These are phyloP conservation scores for Pestalotiopsis sp. DNA, from an alignment of 2,329 filamentous ascomycete species.

Conservation along the genomic window DNA sequence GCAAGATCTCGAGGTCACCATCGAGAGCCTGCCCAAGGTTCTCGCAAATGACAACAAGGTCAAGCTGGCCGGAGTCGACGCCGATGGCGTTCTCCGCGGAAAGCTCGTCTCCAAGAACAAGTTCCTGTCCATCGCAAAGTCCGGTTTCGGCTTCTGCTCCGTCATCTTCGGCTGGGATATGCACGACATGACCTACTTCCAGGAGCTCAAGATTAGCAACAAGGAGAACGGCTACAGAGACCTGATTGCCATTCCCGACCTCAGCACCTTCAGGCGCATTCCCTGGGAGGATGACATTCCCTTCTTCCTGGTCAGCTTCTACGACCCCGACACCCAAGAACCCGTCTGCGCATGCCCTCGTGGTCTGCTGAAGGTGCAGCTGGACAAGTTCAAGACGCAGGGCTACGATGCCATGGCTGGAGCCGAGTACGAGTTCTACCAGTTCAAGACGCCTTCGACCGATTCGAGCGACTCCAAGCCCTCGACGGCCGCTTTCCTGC, in stretches of 20 bases:
- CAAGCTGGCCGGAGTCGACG: slow-evolving; percentile 77
- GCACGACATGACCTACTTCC: slow-evolving; percentile 80
- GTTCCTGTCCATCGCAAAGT: slow-evolving; percentile 73
- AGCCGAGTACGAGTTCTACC: slow-evolving; percentile 77
- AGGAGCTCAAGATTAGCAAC: slow-evolving; percentile 76
- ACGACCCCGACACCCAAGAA: slow-evolving; percentile 66
- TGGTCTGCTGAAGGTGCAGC: slow-evolving; percentile 63
- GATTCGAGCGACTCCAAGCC: slow-evolving; percentile 57
- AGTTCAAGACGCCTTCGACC: slow-evolving; percentile 38
- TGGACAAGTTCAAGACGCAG: slow-evolving; percentile 62
- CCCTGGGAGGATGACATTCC: slow-evolving; percentile 79
- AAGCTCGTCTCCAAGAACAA: slow-evolving; percentile 85
- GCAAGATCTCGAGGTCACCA: slow-evolving; percentile 46
- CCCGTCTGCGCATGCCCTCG: slow-evolving; percentile 73
- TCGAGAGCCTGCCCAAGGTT: slow-evolving; percentile 62
- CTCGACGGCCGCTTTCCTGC: slow-evolving; percentile 59
- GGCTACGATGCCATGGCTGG: slow-evolving; percentile 77
- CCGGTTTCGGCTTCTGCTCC: slow-evolving; percentile 83
- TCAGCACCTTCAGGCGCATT: slow-evolving; percentile 72
- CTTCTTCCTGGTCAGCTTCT: slow-evolving; percentile 76
- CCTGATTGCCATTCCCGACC: slow-evolving; percentile 72
- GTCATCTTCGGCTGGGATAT: slow-evolving; percentile 89
- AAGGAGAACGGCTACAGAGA: slow-evolving; percentile 80
- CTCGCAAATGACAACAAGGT: slow-evolving; percentile 70
- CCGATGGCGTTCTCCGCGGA: slow-evolving; percentile 76